These are phyloP conservation scores for Scheffersomyces lignicola DNA, from an alignment of 1,139 yeast genomes.

Conservation along the genomic window DNA sequence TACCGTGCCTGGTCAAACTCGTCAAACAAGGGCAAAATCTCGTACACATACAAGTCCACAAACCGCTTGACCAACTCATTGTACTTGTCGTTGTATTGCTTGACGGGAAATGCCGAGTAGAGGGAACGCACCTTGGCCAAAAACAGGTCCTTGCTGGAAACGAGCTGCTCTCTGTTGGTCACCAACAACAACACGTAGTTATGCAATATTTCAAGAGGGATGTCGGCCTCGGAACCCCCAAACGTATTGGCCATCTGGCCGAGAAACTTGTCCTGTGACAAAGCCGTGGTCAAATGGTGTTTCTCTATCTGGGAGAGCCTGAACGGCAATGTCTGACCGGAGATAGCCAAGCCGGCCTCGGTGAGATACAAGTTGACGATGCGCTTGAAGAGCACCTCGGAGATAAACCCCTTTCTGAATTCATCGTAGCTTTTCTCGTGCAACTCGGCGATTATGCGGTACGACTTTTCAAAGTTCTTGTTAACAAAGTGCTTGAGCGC, in stretches of 20 bases:
- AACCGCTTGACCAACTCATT: slow-evolving; percentile 21
- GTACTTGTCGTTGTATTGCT: slow-evolving; percentile 18
- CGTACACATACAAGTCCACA: slow-evolving; percentile 35
- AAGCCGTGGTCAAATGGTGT: slow-evolving; percentile 13
- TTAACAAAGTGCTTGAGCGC: slow-evolving; percentile 43
- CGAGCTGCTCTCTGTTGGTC: slow-evolving; percentile 19
- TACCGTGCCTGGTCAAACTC: slow-evolving; percentile 27
- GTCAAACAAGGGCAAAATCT: slow-evolving; percentile 34
- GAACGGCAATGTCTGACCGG: slow-evolving; percentile 14
- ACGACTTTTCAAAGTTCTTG: slow-evolving; percentile 37
- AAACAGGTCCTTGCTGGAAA: slow-evolving; percentile 13
- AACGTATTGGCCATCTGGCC: slow-evolving; percentile 16
- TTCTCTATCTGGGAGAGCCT: slow-evolving; percentile 17
- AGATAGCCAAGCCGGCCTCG: slow-evolving; percentile 33
- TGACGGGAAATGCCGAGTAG: slow-evolving; percentile 10
- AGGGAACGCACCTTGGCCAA: slow-evolving; percentile 7
- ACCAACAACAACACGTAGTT: slow-evolving; percentile 32
- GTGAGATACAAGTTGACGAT: slow-evolving; percentile 38
- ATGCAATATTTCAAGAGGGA: slow-evolving; percentile 37
- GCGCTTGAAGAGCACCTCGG: slow-evolving; percentile 31
- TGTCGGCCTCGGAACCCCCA: slow-evolving; percentile 9
- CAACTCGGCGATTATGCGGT: slow-evolving; percentile 25
- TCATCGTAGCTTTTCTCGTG: slow-evolving; percentile 23
- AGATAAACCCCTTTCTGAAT: slow-evolving; percentile 25
- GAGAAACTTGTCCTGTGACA: slow-evolving; percentile 23